phyloP scores from a whole-genome alignment of 306 rosid genomes.

The Elaeagnus macrophylla region DNA sequence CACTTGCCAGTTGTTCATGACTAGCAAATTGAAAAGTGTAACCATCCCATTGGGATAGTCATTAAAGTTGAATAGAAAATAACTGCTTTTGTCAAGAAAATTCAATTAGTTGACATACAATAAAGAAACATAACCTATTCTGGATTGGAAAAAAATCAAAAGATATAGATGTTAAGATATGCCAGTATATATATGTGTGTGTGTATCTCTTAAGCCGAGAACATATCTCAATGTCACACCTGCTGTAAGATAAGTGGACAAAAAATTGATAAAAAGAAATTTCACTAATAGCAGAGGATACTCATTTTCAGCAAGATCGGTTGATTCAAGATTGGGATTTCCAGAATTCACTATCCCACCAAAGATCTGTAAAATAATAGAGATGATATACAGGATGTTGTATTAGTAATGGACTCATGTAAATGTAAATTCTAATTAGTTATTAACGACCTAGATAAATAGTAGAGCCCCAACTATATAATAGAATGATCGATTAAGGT shows the following conservation, averaged over 20 bases:
- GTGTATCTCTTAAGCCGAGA: too few species aligned
- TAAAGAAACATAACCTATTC: conserved; percentile 11
- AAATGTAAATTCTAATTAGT: not conserved
- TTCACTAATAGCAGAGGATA: conserved; percentile 49
- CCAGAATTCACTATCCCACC: conserved; percentile 89
- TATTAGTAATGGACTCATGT: conserved; percentile 7
- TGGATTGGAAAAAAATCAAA: not conserved
- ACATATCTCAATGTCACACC: too few species aligned
- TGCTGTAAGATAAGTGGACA: too few species aligned
- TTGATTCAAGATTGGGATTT: conserved; percentile 50
- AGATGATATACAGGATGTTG: conserved; percentile 10
- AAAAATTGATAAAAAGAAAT: too few species aligned
- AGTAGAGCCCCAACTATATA: too few species aligned
- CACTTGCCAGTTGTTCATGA: conserved; percentile 66
- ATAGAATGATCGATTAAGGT: too few species aligned
- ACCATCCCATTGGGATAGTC: conserved; percentile 98
- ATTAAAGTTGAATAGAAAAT: conserved; percentile 80
- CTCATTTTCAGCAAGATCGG: conserved; percentile 70
- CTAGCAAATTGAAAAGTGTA: conserved; percentile 92
- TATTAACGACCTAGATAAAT: too few species aligned
- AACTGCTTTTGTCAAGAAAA: conserved; percentile 76
- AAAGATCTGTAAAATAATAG: conserved; percentile 41
- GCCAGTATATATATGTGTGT: not conserved
- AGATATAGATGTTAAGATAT: not conserved
- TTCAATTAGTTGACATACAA: conserved; percentile 11